Evolutionary conservation across 2,329 filamentous ascomycete genomes (phyloP), one percentile per base, ranked within the genome.

Genomic region (Achaetomium macrosporum): DNA sequence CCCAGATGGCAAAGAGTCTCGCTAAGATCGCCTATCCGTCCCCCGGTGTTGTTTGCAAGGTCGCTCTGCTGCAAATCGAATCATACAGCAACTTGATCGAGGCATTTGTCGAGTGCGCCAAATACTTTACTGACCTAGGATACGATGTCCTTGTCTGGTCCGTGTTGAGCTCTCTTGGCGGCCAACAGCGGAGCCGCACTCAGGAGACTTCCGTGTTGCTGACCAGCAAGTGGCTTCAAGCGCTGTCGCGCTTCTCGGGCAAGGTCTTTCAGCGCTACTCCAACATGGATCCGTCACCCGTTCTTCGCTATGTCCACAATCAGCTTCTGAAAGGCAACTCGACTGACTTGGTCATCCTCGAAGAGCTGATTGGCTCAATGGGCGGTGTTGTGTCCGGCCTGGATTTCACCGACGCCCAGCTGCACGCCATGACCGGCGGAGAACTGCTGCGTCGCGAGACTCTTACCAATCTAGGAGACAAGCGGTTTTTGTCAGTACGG

Each of bases 71-170:
- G 57, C 91, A 96, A 68, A 89, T 96, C 54, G 91, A 99, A 69
- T 85, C 87, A 0, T 99, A 99, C 67, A 88, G 87, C 66, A 99
- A 97, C 65, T 79, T 99, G 56, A 96, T 96, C 52, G 89, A 96
- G 57, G 89, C 90, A 5, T 89, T 99, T 56, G 91, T 97, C 13
- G 90, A 96, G 66, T 96, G 91, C 64, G 90, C 89, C 37, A 86
- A 89, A 63, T 96, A 96, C 67, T 96, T 97, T 62, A 96, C 92
- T 1, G 84, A 88, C 50, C 74, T 99, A 36, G 92, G 89, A 0
- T 96, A 96, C 66, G 93, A 99, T 68, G 88, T 96, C 31, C 76
- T 99, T 42, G 88, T 90, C 3, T 99, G 92, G 90, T 89, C 90
- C 17, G 75, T 99, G 42, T 82, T 99, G 70, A 95, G 84, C 64